Evolutionary conservation across 2,329 filamentous ascomycete species (phyloP).

Genomic region (Colletotrichum kahawae): DNA sequence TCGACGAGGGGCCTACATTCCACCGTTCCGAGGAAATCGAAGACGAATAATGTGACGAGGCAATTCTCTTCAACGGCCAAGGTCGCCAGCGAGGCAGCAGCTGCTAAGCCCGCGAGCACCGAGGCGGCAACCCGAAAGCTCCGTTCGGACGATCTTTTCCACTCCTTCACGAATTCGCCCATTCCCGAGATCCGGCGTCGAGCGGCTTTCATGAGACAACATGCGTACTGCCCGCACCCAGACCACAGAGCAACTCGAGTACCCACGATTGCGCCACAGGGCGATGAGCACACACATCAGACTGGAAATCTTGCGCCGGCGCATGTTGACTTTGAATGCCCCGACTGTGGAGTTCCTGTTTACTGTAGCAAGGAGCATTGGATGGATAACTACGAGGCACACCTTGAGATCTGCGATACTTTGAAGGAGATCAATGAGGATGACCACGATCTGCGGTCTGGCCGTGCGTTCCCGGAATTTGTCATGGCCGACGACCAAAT

Average conservation of each 20-base stretch:
- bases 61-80: conserved; percentile 35
- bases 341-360: conserved; percentile 92
- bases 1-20: conserved; percentile 34
- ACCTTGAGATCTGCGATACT: conserved; percentile 91
- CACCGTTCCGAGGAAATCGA: conserved; percentile 15
- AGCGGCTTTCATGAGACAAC: conserved; percentile 89
- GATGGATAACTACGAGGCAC: conserved; percentile 93
- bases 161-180: conserved; percentile 88
- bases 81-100: conserved; percentile 30
- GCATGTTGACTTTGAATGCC: conserved; percentile 92
- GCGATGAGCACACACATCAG: conserved; percentile 62
- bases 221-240: conserved; percentile 92
- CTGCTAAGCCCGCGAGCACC: conserved; percentile 25
- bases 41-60: conserved; percentile 25
- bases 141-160: conserved; percentile 84
- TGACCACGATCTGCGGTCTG: conserved; percentile 91
- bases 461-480: conserved; percentile 92
- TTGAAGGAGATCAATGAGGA: conserved; percentile 96
- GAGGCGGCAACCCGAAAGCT: conserved; percentile 45
- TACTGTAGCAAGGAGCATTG: conserved; percentile 96
- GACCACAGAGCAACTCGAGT: conserved; percentile 79
- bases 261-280: conserved; percentile 67
- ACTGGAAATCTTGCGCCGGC: conserved; percentile 69
- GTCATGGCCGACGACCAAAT: conserved; percentile 88
- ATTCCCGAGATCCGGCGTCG: conserved; percentile 86